Percentiles rank a stretch among this genome's conserved stretches.
Conservation (phyloP, 495 filamentous ascomycete genomes). For the Neurospora sp. region DNA sequence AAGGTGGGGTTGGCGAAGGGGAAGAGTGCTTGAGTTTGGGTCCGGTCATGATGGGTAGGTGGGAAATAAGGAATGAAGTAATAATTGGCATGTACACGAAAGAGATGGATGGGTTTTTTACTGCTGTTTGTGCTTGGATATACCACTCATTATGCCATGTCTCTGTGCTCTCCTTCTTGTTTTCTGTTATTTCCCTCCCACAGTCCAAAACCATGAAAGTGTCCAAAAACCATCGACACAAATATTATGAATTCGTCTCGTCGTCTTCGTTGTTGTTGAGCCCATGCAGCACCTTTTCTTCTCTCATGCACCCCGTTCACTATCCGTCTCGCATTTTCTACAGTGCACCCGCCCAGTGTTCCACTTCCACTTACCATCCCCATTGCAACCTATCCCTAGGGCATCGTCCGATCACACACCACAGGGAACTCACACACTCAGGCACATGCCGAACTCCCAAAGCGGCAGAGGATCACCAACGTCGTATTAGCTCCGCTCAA, state of each 20-base stretch:
- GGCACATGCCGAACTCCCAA: neutral
- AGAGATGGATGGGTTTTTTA: neutral
- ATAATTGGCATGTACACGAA: neutral
- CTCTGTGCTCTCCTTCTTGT: neutral
- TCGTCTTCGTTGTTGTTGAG: neutral
- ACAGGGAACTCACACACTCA: neutral
- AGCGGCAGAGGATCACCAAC: neutral
- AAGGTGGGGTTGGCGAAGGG: conserved; percentile 1
- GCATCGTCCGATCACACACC: too few species aligned
- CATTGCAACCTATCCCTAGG: too few species aligned
- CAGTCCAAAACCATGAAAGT: neutral
- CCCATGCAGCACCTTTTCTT: neutral
- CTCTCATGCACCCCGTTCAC: neutral
- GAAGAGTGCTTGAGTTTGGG: neutral
- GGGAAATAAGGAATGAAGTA: neutral
- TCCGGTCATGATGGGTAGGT: neutral
- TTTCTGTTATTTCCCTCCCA: neutral
- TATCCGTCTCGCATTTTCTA: neutral
- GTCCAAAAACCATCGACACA: too few species aligned
- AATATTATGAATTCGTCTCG: neutral
- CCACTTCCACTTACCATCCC: neutral
- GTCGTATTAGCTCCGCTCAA: neutral
- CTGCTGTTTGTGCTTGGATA: neutral
- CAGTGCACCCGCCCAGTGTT: neutral
- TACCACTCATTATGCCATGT: neutral